Evolutionary conservation across 2,329 filamentous ascomycete species (phyloP), one percentile per base, ranked within the genome.

Genomic region (Sporothrix mexicana): DNA sequence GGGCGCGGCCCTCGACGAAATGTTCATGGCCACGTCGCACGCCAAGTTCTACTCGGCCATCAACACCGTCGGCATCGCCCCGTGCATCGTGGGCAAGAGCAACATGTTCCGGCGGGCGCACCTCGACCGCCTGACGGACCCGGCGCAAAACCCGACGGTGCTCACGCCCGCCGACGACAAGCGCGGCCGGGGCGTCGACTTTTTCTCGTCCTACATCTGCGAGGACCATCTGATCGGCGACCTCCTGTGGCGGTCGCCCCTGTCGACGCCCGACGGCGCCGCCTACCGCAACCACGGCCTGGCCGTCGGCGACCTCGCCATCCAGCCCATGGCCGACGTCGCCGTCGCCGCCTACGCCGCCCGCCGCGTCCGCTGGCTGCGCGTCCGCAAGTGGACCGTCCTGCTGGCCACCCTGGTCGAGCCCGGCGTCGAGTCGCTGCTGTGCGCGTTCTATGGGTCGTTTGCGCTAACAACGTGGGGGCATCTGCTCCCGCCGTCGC

Each of bases 41-140:
- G 94, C 94, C 77, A 99, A 99, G 80, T 98, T 99, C 85, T 99
- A 99, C 84, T 92, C 92, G 9, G 96, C 95, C 74, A 99, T 99
- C 86, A 98, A 98, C 82, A 93, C 93, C 0, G 93, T 98, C 17
- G 88, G 92, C 3, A 84, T 98, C 70, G 96, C 96, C 0, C 96
- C 97, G 9, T 99, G 96, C 81, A 92, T 97, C 73, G 92, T 98
- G 25, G 96, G 96, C 69, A 99, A 99, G 84, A 97, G 94, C 78
- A 98, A 97, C 83, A 98, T 99, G 95, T 99, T 98, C 83, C 92
- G 96, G 73, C 93, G 92, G 74, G 93, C 93, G 0, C 95, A 99
- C 78, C 89, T 99, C 49, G 89, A 98, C 81, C 87, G 88, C 76
- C 88, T 96, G 9, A 91, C 90, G 45, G 81, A 87, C 78, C 80